Base-by-base conservation (phyloP, 2,329 filamentous ascomycete species). In the Exophiala lecanii-corni region DNA sequence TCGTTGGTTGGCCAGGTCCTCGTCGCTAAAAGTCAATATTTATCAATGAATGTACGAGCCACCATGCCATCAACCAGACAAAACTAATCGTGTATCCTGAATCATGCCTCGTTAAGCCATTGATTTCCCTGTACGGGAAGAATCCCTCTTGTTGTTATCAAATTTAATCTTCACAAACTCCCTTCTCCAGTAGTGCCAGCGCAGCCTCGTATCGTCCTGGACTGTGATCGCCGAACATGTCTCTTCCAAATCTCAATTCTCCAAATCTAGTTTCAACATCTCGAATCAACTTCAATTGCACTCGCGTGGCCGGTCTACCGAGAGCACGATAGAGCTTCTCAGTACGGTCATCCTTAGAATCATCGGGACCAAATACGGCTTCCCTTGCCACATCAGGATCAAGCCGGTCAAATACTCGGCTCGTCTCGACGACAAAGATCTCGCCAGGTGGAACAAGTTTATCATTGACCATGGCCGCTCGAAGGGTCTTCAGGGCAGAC, bases 381-480 rank as follows among this genome's bases (percentile, higher is more conserved):
- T 54, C 51, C 12, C 49, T 45, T 5, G 49, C 46, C 5, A 54
- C 51, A 40, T 54, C 48, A 0, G 82, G 79, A 56, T 85, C 79
- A 9, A 52, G 21, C 17, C 83, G 68, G 51, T 84, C 73, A 47
- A 88, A 65, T 3, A 86, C 83, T 6, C 73, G 72, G 58, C 79
- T 79, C 17, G 74, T 82, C 63, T 87, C 83, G 2, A 89, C 73
- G 2, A 80, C 69, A 56, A 89, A 88, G 0, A 89, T 81, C 59
- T 89, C 84, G 1, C 85, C 85, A 0, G 85, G 85, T 1, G 85
- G 85, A 35, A 87, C 65, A 2, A 89, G 70, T 57, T 88, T 88
- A 21, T 75, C 69, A 39, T 76, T 81, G 48, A 76, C 72, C 80
- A 89, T 86, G 54, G 74, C 78, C 2, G 76, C 76, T 2, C 84